Percentiles rank a stretch among this genome's conserved stretches.
These are phyloP conservation scores for Mycena alexandri DNA, from an alignment of 768 basidiomycete species.

Conservation along the genomic window DNA sequence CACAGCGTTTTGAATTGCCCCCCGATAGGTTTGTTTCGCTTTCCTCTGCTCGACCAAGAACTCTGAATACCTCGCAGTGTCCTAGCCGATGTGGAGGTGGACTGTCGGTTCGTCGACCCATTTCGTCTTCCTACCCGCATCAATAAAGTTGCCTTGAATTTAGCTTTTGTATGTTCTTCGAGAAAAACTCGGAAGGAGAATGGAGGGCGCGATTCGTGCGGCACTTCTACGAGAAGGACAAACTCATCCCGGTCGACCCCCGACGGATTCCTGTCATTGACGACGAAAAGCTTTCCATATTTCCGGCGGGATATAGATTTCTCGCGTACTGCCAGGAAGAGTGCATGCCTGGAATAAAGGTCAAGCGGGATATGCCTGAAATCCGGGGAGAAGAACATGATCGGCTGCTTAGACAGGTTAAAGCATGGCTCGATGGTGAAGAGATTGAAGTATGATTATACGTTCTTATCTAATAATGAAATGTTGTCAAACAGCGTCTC, in stretches of 20 bases:
- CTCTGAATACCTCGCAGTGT: slow-evolving; percentile 13
- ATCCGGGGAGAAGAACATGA: slow-evolving; percentile 40
- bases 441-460: slow-evolving; percentile 31
- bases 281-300: slow-evolving; percentile 34
- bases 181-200: slow-evolving; percentile 25
- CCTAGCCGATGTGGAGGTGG: slow-evolving; percentile 39
- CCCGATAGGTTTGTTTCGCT: slow-evolving; percentile 26
- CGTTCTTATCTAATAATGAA: background rate
- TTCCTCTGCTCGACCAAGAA: background rate
- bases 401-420: slow-evolving; percentile 35
- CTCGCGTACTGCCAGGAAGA: slow-evolving; percentile 42
- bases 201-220: slow-evolving; percentile 42
- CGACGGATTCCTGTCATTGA: slow-evolving; percentile 37
- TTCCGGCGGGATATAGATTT: slow-evolving; percentile 39
- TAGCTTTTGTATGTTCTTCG: slow-evolving; percentile 43
- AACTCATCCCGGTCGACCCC: slow-evolving; percentile 40
- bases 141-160: background rate
- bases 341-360: slow-evolving; percentile 39
- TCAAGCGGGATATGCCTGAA: slow-evolving; percentile 42
- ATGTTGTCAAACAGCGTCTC: no score
- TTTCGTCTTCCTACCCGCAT: background rate
- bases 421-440: slow-evolving; percentile 40
- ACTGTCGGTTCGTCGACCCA: slow-evolving; percentile 34
- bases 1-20: slow-evolving; percentile 39
- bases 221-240: slow-evolving; percentile 44